Percentiles rank a stretch among this genome's conserved stretches.
These are phyloP conservation scores for Diaporthe aspalathi DNA, from an alignment of 2,329 filamentous ascomycete species.

Conservation along the genomic window DNA sequence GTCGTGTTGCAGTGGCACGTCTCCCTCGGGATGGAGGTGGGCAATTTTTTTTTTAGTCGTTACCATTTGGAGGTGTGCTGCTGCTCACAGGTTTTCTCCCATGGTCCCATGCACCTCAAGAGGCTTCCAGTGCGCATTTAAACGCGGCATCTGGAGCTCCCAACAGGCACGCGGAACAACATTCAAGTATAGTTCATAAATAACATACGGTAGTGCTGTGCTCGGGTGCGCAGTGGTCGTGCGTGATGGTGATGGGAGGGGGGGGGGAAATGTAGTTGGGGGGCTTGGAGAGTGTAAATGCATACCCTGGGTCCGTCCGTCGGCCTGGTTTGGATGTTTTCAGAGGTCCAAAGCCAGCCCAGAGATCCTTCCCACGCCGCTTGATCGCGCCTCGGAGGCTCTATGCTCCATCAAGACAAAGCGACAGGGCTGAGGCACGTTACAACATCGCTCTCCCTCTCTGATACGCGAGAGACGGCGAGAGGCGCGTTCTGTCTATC, in stretches of 20 bases:
- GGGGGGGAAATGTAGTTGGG: conserved; percentile 19
- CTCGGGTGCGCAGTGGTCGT: conserved; percentile 20
- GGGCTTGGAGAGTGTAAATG: conserved; percentile 37
- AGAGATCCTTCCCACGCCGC: conserved; percentile 38
- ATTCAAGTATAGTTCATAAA: conserved; percentile 35
- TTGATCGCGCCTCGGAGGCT: conserved; percentile 35
- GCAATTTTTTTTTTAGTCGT: conserved; percentile 34
- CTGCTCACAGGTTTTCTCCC: conserved; percentile 21
- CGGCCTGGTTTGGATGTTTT: conserved; percentile 19
- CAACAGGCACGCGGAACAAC: conserved; percentile 35
- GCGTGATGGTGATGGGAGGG: background rate
- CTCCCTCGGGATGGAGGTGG: conserved; percentile 22
- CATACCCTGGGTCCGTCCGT: conserved; percentile 38
- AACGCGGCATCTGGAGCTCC: conserved; percentile 15
- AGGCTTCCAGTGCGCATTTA: conserved; percentile 34
- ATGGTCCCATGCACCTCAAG: conserved; percentile 27
- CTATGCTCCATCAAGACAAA: conserved; percentile 40
- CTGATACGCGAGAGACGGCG: conserved; percentile 31
- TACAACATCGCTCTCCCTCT: conserved; percentile 36
- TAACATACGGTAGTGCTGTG: conserved; percentile 38
- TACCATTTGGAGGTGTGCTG: conserved; percentile 32
- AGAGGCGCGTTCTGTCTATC: conserved; percentile 38
- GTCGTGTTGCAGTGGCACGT: conserved; percentile 28
- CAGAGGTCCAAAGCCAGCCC: conserved; percentile 24
- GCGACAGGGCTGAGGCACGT: conserved; percentile 32